Evolutionary conservation across 108 stramenopile genomes (phyloP), one percentile per base, ranked within the genome.

Genomic region (Skeletonema menzelii): DNA sequence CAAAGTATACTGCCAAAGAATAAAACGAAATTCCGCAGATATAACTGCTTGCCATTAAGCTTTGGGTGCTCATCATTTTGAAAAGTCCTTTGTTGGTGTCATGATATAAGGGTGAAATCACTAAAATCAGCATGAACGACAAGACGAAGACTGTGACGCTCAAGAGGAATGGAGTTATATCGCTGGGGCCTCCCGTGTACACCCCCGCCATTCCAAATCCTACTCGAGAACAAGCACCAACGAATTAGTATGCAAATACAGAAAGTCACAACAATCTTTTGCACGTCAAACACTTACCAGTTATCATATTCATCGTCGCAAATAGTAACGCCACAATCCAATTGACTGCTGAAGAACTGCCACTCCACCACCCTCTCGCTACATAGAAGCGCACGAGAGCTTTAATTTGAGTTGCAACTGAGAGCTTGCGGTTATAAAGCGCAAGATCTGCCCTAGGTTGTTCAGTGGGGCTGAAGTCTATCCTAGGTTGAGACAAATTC

Each of bases 31-130:
- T 75, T 5, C 82, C 82, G 10, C 69, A 27, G 49, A 85, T 19
- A 72, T 67, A 88, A 22, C 80, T 71, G 15, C 35, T 46, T 15
- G 69, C 40, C 67, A 85, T 17, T 59, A 88, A 61, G 30, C 84
- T 75, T 47, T 88, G 87, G 5, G 67, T 56, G 14, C 31, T 20
- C 65, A 85, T 77, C 71, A 85, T 72, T 62, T 88, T 67, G 69
- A 83, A 88, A 37, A 77, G 61, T 20, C 82, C 82, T 13, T n/a
- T 24, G 31, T 59, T 31, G 12, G 72, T 34, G 37, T 88, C 87
- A 17, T 44, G 38, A 53, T 88, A 84, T 11, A 88, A 63, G 1
- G 87, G 82, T 12, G 75, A 32, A 12, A 87, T 72, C 4, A 84
- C 44, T 19, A 34, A 57, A 24, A 84, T 63, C 31, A 87, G 37